Evolutionary conservation across 1,284 basidiomycete genomes (phyloP), one percentile per base, ranked within the genome.

Genomic region (Ustilago loliicola): DNA sequence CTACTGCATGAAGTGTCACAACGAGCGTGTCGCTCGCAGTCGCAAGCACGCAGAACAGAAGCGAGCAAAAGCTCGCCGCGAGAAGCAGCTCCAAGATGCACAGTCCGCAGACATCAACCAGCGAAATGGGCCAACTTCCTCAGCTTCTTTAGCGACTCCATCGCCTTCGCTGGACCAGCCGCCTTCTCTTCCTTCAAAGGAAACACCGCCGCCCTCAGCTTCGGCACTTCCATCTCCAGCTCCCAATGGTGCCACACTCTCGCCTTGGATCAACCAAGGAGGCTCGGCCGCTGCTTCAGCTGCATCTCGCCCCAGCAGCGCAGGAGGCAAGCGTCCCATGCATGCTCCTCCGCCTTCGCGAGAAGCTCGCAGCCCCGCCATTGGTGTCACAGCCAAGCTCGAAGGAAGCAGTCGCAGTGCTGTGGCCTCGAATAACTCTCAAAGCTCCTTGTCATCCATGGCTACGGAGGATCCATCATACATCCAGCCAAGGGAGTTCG

Each of bases 1-100:
- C 76, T 99, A 99, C 87, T 99, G 96, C 87, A 98, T 98, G 96
- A 83, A 91, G 61, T 99, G 96, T 84, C 97, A 99, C 87, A 97
- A 96, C 87, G 94, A 98, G 72, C 92, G 97, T 64, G 96, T 98
- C 84, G 94, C 94, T 32, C 91, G 94, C 77, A 95, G 94, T 79
- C 88, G 94, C 76, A 91, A 93, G 73, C 94, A 98, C 86, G 93
- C 94, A 1, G 94, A 98, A 88, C 90, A 89, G 30, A 90, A 90
- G 29, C 65, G 74, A 8, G 72, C 72, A 34, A 75, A 64, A 29
- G 67, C 72, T 1, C 67, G 63, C 15, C 73, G 69, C 23, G 72
- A 72, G 29, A 75, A 79, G 51, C 68, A 79, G 61, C 67, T 74
- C 27, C 58, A 64, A 32, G 56, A 72, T 29, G 74, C 74, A 25